phyloP scores from a whole-genome alignment of 148 eudicot genomes.

The Agrostemma githago region DNA sequence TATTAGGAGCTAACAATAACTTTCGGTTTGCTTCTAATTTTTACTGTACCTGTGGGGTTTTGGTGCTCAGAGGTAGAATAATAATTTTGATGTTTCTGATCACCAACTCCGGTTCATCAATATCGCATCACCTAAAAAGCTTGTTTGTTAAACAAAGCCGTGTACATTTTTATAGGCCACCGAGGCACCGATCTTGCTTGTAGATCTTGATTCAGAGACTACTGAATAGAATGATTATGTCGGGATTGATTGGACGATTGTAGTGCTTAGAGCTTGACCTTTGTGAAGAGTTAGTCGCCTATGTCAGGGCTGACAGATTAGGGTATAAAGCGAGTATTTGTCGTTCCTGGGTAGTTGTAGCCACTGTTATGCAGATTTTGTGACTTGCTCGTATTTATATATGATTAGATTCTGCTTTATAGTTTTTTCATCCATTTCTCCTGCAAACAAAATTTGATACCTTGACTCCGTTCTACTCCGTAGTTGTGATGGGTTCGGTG shows the following conservation, averaged over 20 bases:
- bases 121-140: background rate
- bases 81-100: no score
- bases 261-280: background rate
- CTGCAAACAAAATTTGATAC: conserved; percentile 17
- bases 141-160: no score
- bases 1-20: background rate
- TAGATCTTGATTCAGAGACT: background rate
- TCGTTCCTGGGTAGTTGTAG: background rate
- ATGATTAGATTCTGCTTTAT: background rate
- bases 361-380: background rate
- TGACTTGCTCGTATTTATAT: background rate
- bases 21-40: background rate
- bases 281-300: background rate
- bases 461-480: conserved; percentile 27
- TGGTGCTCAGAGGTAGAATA: no score
- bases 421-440: background rate
- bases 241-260: background rate
- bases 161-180: no score
- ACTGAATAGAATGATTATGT: background rate
- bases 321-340: background rate
- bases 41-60: background rate
- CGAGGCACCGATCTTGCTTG: no score
- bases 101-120: no score
- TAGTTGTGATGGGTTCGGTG: conserved; percentile 76
- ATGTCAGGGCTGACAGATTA: background rate